Evolutionary conservation across 2,329 filamentous ascomycete species (phyloP), one percentile per base, ranked within the genome.

Genomic region (Metarhizium brunneum): DNA sequence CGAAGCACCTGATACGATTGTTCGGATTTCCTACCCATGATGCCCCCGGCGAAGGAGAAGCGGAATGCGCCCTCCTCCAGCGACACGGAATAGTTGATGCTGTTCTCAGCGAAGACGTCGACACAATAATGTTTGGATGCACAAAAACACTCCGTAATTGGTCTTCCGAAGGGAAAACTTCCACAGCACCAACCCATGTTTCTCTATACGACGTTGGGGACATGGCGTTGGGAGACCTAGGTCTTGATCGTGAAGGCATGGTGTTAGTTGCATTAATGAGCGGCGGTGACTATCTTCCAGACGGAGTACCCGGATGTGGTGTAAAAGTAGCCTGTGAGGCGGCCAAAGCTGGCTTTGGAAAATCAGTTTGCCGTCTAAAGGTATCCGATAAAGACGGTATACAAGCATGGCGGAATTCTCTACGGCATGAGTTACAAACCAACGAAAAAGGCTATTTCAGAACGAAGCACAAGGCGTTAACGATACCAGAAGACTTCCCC

Each of bases 61-160:
- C 94, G 1, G 94, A 99, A 72, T 99, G 94, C 62, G 94, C 94
- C 0, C 73, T 94, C 16, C 71, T 99, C 3, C 92, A 99, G 66
- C 79, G 80, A 57, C 80, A 86, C 49, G 91, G 90, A 0, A 76
- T 96, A 8, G 92, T 96, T 1, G 94, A 99, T 69, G 92, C 90
- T 0, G 94, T 97, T 1, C 77, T 99, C 63, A 96, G 90, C 68
- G 92, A 99, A 68, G 94, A 99, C 75, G 91, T 96, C 47, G 94
- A 99, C 68, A 94, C 92, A 2, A 82, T 97, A 64, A 97, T 97
- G 92, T 97, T 97, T 72, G 94, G 94, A 1, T 94, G 90, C 60
- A 85, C 82, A 0, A 73, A 83, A 42, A 92, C 88, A 0, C 73
- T 96, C 47, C 81, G 90, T 52, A 92, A 90, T 64, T 96, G 90